Conservation (phyloP, 805 yeast genomes). For the Myxozyma neglecta region DNA sequence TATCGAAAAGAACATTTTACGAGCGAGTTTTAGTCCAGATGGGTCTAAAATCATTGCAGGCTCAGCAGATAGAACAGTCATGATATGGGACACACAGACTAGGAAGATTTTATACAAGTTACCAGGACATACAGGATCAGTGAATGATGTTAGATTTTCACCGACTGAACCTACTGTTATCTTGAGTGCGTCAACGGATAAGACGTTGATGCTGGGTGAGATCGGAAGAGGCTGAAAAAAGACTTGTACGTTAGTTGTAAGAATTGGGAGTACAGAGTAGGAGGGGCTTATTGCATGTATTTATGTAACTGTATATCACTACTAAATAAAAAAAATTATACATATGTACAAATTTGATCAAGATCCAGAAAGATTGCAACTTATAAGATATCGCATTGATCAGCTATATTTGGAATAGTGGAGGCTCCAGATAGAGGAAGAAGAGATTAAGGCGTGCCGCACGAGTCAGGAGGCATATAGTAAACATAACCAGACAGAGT, state of each 20-base stretch:
- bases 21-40: constrained; percentile 48
- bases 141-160: constrained; percentile 59
- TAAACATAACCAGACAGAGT: too few species aligned
- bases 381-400: too few species aligned
- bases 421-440: too few species aligned
- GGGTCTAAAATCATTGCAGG: constrained; percentile 55
- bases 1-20: constrained; percentile 52
- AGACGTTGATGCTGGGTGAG: constrained; percentile 34
- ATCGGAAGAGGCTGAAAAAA: constrained; percentile 14
- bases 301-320: background rate
- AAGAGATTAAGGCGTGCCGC: too few species aligned
- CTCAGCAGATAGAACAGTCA: constrained; percentile 58
- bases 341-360: too few species aligned
- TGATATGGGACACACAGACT: constrained; percentile 60
- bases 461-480: too few species aligned
- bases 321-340: too few species aligned
- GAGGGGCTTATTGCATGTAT: background rate
- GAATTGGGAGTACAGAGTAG: background rate
- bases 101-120: constrained; percentile 50
- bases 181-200: constrained; percentile 29
- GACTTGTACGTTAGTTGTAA: background rate
- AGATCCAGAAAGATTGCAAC: too few species aligned
- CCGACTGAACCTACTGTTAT: constrained; percentile 44
- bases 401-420: too few species aligned
- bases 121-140: constrained; percentile 63